Base-by-base conservation (phyloP, 768 basidiomycete genomes). In the Boletus pseudopeckii region DNA sequence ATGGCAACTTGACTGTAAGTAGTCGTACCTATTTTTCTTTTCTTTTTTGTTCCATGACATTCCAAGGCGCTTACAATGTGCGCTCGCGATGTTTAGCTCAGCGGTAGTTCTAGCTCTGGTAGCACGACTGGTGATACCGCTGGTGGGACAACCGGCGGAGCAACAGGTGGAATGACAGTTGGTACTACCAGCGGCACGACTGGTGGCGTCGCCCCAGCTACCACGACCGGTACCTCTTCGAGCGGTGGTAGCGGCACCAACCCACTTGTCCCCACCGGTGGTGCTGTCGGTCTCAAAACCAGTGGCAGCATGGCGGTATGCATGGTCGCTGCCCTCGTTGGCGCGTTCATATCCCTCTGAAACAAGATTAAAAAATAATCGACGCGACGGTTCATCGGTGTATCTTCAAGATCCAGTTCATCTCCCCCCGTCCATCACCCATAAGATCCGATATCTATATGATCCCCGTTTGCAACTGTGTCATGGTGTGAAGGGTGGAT, bases 1-100 rank as follows among this genome's bases (percentile, higher is more conserved):
- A n/a, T 28, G 63, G 60, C 8, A 36, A 10, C 40, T 45, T 69
- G 39, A 36, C 62, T 33, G 66, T 69, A 15, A 7, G 65, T 59
- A 11, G 7, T 20, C 5, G 3, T 48, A 1, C 13, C 28, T n/a
- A 2, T 14, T 22, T 24, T 24, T 24, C 4, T 17, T 8, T 28
- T 34, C 18, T 22, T 17, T 5, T 4, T 18, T 10, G 1, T 20
- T 36, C 33, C 2, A 3, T 10, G 5, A 28, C 3, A n/a, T 14
- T 30, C 11, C 5, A n/a, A 13, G 2, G 15, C 7, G 33, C 34
- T 33, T 1, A 44, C 24, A 36, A 1, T 28, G 10, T 5, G 6
- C 14, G 8, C 8, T 50, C 8, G 7, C 9, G 18, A 38, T 30
- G 15, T 20, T 30, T 50, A 65, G 63, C 53, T 64, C 37, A 28